phyloP scores from a whole-genome alignment of 1,284 basidiomycete genomes.

The Ceratobasidium theobromae region DNA sequence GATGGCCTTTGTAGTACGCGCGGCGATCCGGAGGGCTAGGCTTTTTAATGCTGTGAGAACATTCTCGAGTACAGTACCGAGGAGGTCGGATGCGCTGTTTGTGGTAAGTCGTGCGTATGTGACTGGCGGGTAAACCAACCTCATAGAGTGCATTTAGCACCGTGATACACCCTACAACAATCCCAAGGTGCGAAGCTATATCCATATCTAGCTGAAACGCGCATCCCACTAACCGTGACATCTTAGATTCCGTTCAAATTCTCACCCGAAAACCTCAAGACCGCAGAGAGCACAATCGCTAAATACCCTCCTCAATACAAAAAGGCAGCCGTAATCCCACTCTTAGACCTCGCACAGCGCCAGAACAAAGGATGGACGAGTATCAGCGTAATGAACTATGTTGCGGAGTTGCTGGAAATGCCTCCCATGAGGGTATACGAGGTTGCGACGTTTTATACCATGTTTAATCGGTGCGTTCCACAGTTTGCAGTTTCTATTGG shows the following conservation, averaged over 20 bases:
- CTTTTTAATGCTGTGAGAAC: constrained; percentile 41
- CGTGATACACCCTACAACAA: constrained; percentile 94
- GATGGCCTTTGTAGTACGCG: constrained; percentile 20
- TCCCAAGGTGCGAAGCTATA: constrained; percentile 58
- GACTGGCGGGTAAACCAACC: background rate
- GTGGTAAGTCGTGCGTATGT: constrained; percentile 48
- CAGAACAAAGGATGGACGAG: constrained; percentile 99
- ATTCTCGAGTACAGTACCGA: constrained; percentile 50
- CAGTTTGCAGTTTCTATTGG: background rate
- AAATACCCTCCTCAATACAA: constrained; percentile 97
- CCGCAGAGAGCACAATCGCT: constrained; percentile 85
- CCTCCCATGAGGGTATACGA: constrained; percentile 99
- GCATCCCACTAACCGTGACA: background rate
- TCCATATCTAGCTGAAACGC: constrained; percentile 11
- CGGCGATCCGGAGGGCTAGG: constrained; percentile 7
- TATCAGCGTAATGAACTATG: constrained; percentile 98
- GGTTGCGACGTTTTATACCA: constrained; percentile 99
- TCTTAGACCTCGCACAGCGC: constrained; percentile 94
- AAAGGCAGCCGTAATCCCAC: constrained; percentile 95
- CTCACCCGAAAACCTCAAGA: constrained; percentile 75
- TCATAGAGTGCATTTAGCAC: constrained; percentile 58
- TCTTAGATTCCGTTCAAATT: constrained; percentile 88
- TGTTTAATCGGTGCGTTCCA: constrained; percentile 85
- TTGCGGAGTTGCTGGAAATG: constrained; percentile 90
- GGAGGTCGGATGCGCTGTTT: constrained; percentile 61